Conservation (phyloP, 179 eudicot genomes). For the Silene vulgaris region DNA sequence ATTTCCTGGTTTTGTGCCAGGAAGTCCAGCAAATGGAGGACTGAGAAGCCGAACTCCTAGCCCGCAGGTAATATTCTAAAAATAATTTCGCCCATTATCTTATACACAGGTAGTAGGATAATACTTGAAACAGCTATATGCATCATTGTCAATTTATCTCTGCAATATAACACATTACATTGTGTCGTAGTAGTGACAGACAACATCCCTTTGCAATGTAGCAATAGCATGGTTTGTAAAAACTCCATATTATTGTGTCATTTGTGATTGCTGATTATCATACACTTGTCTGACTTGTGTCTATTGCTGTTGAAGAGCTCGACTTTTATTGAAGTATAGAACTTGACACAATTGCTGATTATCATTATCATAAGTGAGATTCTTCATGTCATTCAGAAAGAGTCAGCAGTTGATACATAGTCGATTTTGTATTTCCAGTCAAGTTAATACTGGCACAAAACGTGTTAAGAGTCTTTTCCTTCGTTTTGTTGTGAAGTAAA, state of each 20-base stretch:
- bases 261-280: background rate
- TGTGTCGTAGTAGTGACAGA: background rate
- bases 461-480: too few species aligned
- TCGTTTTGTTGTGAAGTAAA: too few species aligned
- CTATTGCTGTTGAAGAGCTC: background rate
- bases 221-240: background rate
- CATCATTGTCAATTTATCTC: background rate
- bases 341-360: background rate
- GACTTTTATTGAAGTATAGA: background rate
- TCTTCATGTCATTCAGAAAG: background rate
- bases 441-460: too few species aligned
- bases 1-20: constrained; percentile 59
- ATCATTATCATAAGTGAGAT: too few species aligned
- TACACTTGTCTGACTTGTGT: background rate
- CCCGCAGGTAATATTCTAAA: constrained; percentile 58
- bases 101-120: background rate
- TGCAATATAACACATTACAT: background rate
- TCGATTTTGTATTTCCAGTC: background rate
- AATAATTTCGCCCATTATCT: background rate
- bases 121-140: background rate
- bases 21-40: constrained; percentile 29
- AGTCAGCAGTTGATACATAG: background rate
- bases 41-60: constrained; percentile 60
- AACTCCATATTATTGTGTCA: background rate
- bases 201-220: background rate